phyloP scores from a whole-genome alignment of 192 early-diverging fungal species.

The Rhizophagus sp. region DNA sequence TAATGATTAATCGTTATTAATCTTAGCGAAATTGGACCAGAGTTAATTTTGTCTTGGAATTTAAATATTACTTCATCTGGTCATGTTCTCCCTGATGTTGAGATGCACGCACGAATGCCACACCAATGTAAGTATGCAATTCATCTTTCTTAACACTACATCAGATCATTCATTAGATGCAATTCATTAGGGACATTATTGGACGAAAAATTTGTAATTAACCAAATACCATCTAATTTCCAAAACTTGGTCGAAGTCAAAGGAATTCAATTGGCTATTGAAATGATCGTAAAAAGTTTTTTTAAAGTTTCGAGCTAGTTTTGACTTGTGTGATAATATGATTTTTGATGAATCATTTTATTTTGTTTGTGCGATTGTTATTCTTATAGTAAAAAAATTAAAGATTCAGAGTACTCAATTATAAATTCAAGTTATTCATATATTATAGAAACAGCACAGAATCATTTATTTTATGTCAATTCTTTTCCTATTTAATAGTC shows the following conservation, averaged over 20 bases:
- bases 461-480: too few species aligned
- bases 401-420: too few species aligned
- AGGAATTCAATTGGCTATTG: slow-evolving; percentile 13
- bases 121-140: slow-evolving; percentile 7
- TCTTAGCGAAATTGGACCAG: slow-evolving; percentile 5
- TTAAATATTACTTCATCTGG: not conserved
- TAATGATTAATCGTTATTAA: not conserved
- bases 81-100: not conserved
- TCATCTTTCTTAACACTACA: not conserved
- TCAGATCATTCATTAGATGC: not conserved
- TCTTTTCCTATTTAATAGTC: too few species aligned
- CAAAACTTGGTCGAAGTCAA: slow-evolving; percentile 18
- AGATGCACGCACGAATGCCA: slow-evolving; percentile 1
- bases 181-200: not conserved
- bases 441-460: too few species aligned
- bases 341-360: too few species aligned
- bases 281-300: slow-evolving; percentile 18
- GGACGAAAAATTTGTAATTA: slow-evolving; percentile 16
- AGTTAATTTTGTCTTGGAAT: slow-evolving; percentile 15
- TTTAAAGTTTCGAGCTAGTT: not conserved
- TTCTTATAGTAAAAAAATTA: too few species aligned
- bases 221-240: slow-evolving; percentile 24
- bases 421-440: too few species aligned
- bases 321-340: too few species aligned
- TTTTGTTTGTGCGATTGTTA: too few species aligned